Evolutionary conservation across 208 protist species (phyloP).

Genomic region (Trypanosoma vivax): DNA sequence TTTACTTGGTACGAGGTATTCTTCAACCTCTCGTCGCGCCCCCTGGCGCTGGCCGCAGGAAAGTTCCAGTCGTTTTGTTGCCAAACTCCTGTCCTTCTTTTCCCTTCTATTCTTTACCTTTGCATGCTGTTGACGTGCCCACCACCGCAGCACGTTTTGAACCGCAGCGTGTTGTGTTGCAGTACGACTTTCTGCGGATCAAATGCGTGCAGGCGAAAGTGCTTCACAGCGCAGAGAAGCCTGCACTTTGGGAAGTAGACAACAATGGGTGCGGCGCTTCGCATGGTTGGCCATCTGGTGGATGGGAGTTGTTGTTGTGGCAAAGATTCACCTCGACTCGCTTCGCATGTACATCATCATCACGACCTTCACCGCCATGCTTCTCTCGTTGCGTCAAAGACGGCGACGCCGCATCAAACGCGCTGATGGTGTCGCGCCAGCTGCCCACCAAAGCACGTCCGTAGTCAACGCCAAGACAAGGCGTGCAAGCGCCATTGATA

Average conservation of each 20-base stretch:
- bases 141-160: too few species aligned
- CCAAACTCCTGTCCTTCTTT: too few species aligned
- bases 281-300: slow-evolving; percentile 36
- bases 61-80: too few species aligned
- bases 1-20: too few species aligned
- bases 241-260: background rate
- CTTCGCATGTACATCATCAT: slow-evolving; percentile 30
- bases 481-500: background rate
- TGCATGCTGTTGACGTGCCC: too few species aligned
- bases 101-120: too few species aligned
- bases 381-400: background rate
- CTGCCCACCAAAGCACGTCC: slow-evolving; percentile 9
- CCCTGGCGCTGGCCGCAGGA: too few species aligned
- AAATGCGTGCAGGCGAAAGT: background rate
- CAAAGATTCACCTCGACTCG: slow-evolving; percentile 10
- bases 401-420: too few species aligned
- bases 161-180: too few species aligned
- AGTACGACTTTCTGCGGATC: too few species aligned
- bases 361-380: slow-evolving; percentile 18
- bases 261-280: slow-evolving; percentile 16
- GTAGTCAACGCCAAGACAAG: background rate
- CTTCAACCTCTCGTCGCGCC: too few species aligned
- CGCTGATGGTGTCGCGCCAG: background rate
- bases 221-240: background rate
- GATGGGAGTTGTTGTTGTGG: slow-evolving; percentile 10